Conservation (phyloP, 2,329 filamentous ascomycete species). For the Hirsutella minnesotensis region DNA sequence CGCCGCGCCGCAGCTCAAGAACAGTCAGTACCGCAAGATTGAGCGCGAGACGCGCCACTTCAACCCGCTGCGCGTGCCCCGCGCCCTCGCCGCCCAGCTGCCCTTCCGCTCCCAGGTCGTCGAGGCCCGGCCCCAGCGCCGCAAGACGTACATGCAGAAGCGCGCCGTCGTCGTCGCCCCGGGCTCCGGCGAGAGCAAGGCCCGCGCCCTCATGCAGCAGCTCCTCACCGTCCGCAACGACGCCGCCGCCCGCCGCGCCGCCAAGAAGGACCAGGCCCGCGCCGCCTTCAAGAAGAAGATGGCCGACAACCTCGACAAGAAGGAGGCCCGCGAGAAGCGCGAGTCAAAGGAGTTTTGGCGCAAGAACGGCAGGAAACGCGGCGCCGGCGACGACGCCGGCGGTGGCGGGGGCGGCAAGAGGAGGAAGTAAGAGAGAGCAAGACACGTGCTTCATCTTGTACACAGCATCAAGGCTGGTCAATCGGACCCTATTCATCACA, state of each 20-base stretch:
- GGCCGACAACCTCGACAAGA: slow-evolving; percentile 72
- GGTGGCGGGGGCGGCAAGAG: slow-evolving; percentile 23
- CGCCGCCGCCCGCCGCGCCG: slow-evolving; percentile 69
- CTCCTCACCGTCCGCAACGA: slow-evolving; percentile 84
- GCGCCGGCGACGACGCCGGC: slow-evolving; percentile 23
- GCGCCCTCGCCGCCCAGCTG: slow-evolving; percentile 67
- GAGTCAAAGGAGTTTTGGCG: slow-evolving; percentile 91
- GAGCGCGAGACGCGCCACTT: slow-evolving; percentile 61
- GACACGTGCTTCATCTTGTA: background rate
- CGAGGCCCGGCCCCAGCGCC: slow-evolving; percentile 66
- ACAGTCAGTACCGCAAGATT: slow-evolving; percentile 70
- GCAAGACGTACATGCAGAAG: slow-evolving; percentile 86
- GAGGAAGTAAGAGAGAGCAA: slow-evolving; percentile 13
- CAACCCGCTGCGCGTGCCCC: slow-evolving; percentile 67
- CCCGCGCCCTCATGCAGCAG: slow-evolving; percentile 83
- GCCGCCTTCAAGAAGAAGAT: slow-evolving; percentile 74
- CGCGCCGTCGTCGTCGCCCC: slow-evolving; percentile 76
- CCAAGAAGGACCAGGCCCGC: slow-evolving; percentile 80
- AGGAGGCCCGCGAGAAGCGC: slow-evolving; percentile 72
- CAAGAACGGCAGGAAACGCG: slow-evolving; percentile 67
- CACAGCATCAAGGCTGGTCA: too few species aligned
- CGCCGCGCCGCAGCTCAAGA: slow-evolving; percentile 65
- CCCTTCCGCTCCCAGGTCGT: slow-evolving; percentile 90
- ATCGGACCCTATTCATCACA: too few species aligned
- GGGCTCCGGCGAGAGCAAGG: slow-evolving; percentile 78